A percentile compares a stretch with the other conserved stretches of the same genome.
Evolutionary conservation across 768 basidiomycete species (phyloP).

Genomic region (Cubamyces lactineus): DNA sequence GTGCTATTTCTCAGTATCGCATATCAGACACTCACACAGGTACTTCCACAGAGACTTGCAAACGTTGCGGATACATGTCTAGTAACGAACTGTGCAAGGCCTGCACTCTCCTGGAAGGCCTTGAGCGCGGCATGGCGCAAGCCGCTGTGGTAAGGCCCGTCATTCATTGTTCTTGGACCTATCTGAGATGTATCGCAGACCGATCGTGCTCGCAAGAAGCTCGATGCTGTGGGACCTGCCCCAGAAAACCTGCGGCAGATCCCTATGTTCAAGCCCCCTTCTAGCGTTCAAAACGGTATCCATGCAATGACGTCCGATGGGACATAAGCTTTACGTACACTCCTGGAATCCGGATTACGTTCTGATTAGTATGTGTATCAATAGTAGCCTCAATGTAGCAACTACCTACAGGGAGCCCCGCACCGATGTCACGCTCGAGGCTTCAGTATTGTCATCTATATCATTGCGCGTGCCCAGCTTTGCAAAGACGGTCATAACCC

Average conservation of each 20-base stretch:
- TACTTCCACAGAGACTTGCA: conserved; percentile 71
- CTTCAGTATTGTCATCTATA: no score
- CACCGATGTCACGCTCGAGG: no score
- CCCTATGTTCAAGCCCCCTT: conserved; percentile 60
- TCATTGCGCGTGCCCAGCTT: no score
- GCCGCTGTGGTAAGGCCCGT: conserved; percentile 49
- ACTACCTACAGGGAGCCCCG: no score
- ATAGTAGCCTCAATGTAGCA: no score
- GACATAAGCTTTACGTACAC: no score
- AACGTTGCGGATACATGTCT: conserved; percentile 93
- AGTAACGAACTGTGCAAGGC: conserved; percentile 98
- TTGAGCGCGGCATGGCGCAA: conserved; percentile 77
- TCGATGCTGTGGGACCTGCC: conserved; percentile 59
- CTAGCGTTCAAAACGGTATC: not conserved
- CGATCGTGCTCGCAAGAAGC: conserved; percentile 65
- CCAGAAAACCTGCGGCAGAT: conserved; percentile 78
- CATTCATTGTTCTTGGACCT: not conserved
- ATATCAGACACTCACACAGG: not conserved
- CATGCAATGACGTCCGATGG: not conserved
- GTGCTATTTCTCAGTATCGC: conserved; percentile 33
- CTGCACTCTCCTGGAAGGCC: conserved; percentile 85
- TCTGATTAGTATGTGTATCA: no score
- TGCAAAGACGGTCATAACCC: no score
- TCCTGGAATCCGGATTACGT: no score
- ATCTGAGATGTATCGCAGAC: conserved; percentile 46